phyloP scores from a whole-genome alignment of 2,329 filamentous ascomycete species.

The Trichoderma polysporum region DNA sequence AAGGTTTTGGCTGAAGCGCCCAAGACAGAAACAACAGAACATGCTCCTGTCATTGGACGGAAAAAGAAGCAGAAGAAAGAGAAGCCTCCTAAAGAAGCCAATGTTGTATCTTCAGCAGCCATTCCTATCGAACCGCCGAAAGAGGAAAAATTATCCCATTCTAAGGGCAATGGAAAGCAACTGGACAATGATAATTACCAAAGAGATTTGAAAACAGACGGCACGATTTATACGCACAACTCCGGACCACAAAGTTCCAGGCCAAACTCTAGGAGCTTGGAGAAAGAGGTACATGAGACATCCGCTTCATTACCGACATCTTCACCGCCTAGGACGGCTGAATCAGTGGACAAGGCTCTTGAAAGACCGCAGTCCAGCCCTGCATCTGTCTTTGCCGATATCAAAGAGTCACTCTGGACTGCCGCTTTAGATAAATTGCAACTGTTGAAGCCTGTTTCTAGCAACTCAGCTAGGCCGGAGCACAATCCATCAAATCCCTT shows the following conservation, averaged over 20 bases:
- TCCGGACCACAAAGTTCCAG: no score
- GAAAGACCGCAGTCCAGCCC: slow-evolving; percentile 37
- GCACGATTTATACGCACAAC: background rate
- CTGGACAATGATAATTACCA: no score
- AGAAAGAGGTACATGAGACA: slow-evolving; percentile 14
- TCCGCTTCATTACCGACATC: slow-evolving; percentile 24
- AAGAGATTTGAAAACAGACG: background rate
- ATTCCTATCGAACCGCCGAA: slow-evolving; percentile 18
- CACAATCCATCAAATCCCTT: slow-evolving; percentile 25
- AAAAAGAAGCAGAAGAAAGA: slow-evolving; percentile 87
- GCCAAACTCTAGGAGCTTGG: background rate
- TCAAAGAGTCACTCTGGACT: slow-evolving; percentile 36
- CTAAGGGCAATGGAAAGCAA: background rate
- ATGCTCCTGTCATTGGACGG: slow-evolving; percentile 72
- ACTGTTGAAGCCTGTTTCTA: slow-evolving; percentile 39
- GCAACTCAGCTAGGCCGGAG: slow-evolving; percentile 32
- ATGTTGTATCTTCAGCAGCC: slow-evolving; percentile 19
- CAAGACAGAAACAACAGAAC: slow-evolving; percentile 55
- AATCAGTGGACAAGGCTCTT: slow-evolving; percentile 25
- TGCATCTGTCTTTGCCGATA: slow-evolving; percentile 38
- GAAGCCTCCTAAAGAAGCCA: slow-evolving; percentile 40
- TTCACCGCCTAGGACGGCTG: slow-evolving; percentile 19
- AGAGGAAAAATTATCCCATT: slow-evolving; percentile 20
- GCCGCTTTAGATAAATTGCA: slow-evolving; percentile 36
- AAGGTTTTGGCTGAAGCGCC: slow-evolving; percentile 52